Conservation (phyloP, 2,329 filamentous ascomycete species). For the Aspergillus pseudonomiae region DNA sequence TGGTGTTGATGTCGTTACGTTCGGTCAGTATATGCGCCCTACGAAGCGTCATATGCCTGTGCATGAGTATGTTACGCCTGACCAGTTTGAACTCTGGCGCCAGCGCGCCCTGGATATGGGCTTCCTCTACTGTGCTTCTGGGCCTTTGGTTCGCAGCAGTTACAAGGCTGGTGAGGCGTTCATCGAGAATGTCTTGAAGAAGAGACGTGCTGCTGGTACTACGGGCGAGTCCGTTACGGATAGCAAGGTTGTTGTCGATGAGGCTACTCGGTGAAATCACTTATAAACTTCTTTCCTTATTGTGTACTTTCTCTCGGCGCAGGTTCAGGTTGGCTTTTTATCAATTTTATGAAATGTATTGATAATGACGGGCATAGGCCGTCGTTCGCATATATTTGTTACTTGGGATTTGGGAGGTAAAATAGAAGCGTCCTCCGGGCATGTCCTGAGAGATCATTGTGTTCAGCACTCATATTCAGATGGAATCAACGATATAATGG, state of each 20-base stretch:
- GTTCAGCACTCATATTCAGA: constrained; percentile 16
- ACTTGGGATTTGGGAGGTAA: not conserved
- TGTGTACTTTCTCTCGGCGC: constrained; percentile 15
- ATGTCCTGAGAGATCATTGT: not conserved
- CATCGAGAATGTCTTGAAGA: constrained; percentile 96
- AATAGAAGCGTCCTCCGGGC: not conserved
- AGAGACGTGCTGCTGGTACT: constrained; percentile 55
- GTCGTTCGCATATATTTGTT: not conserved
- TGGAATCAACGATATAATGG: constrained; percentile 9
- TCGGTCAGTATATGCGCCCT: constrained; percentile 99
- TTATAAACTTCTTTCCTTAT: constrained; percentile 7
- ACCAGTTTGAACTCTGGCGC: constrained; percentile 88
- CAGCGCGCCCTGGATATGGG: constrained; percentile 89
- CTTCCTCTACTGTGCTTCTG: constrained; percentile 94
- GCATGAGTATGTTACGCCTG: constrained; percentile 90
- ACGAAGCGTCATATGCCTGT: constrained; percentile 98
- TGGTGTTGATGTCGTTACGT: constrained; percentile 92
- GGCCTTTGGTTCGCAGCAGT: constrained; percentile 87
- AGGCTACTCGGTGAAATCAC: constrained; percentile 30
- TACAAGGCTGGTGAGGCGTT: constrained; percentile 99
- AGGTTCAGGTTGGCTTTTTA: constrained; percentile 12
- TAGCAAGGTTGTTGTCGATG: constrained; percentile 29
- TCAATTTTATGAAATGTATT: constrained; percentile 4
- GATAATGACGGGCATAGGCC: not conserved
- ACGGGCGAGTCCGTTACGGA: constrained; percentile 31